These are phyloP conservation scores for Beauveria brongniartii DNA, from an alignment of 2,329 filamentous ascomycete genomes.

Conservation along the genomic window DNA sequence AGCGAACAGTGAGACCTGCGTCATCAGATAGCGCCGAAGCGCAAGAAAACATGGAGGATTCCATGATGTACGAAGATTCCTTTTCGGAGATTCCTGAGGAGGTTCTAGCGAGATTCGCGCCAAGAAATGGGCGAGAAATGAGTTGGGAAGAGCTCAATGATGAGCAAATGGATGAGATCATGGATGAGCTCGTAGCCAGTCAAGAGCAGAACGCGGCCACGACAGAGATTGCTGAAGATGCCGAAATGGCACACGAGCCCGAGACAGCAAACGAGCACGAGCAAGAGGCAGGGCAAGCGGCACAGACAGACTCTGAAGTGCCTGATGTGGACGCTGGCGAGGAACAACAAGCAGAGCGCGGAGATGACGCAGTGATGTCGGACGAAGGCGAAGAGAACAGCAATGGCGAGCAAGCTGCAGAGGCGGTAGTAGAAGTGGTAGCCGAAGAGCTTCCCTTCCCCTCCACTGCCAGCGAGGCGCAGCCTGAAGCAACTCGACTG, in stretches of 20 bases:
- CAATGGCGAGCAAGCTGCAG: constrained; percentile 10
- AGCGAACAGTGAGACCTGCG: background rate
- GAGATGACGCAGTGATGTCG: constrained; percentile 7
- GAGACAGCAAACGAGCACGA: background rate
- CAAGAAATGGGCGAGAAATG: constrained; percentile 6
- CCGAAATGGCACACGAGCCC: background rate
- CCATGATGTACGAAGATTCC: constrained; percentile 41
- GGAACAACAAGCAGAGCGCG: background rate
- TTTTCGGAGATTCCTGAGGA: constrained; percentile 49
- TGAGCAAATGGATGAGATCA: constrained; percentile 3
- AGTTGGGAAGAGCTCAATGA: constrained; percentile 12
- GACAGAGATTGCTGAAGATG: background rate
- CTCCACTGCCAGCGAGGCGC: background rate
- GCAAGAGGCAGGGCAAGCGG: background rate
- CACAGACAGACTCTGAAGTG: background rate
- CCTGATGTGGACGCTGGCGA: background rate
- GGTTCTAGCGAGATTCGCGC: constrained; percentile 38
- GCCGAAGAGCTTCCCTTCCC: constrained; percentile 12
- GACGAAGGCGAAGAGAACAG: background rate
- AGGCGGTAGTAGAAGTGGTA: constrained; percentile 13
- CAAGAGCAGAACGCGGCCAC: background rate
- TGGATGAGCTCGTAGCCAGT: background rate
- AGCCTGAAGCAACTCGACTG: background rate
- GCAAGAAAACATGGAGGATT: constrained; percentile 17
- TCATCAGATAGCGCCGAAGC: background rate